Conservation (phyloP, 257 asterid species). For the Plectranthus barbatus region DNA sequence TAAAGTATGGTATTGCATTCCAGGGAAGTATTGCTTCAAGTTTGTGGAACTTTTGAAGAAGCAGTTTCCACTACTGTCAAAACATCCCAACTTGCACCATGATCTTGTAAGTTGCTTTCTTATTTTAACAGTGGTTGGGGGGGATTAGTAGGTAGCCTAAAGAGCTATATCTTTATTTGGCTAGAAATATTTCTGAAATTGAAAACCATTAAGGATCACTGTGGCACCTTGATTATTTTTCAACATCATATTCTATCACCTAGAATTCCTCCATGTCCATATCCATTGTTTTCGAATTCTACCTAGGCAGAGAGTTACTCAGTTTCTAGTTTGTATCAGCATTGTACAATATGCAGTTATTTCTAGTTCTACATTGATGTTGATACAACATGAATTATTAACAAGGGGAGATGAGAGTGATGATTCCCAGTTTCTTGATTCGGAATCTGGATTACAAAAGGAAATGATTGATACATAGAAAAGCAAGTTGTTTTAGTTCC, state of each 20-base stretch:
- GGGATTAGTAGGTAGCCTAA: background rate
- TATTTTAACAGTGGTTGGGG: background rate
- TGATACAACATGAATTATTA: background rate
- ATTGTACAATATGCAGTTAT: slow-evolving; percentile 6
- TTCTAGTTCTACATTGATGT: background rate
- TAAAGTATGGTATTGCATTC: slow-evolving; percentile 65
- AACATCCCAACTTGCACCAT: slow-evolving; percentile 50
- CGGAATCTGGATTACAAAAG: background rate
- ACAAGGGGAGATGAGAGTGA: background rate
- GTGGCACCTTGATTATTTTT: background rate
- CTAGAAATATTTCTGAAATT: background rate
- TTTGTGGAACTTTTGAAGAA: slow-evolving; percentile 52
- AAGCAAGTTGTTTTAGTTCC: background rate
- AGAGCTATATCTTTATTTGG: background rate
- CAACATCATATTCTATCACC: background rate
- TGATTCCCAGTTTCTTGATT: background rate
- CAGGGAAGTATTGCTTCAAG: slow-evolving; percentile 52
- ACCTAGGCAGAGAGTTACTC: background rate
- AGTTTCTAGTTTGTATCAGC: background rate
- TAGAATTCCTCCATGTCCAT: background rate
- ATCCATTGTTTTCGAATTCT: background rate
- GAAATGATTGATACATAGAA: background rate
- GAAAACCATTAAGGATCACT: too few relatives aligned
- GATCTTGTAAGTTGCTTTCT: slow-evolving; percentile 46
- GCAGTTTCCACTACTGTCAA: slow-evolving; percentile 37